Conservation (phyloP, 768 basidiomycete genomes). For the Floccularia luteovirens region DNA sequence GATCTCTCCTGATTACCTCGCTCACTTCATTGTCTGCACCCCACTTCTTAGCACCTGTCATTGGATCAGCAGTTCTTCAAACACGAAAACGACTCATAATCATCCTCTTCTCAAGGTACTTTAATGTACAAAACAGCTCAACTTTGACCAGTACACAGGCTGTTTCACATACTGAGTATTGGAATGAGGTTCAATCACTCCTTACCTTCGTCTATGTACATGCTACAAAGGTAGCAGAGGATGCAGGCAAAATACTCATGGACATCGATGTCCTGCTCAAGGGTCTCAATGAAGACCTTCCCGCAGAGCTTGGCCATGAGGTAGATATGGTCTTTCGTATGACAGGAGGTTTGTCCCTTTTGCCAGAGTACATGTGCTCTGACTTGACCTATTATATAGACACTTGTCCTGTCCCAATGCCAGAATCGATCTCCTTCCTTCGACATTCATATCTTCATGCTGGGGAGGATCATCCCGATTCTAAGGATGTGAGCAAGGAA, state of each 20-base stretch:
- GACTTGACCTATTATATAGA: constrained; percentile 17
- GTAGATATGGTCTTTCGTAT: constrained; percentile 42
- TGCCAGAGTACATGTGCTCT: too few relatives aligned
- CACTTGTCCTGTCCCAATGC: constrained; percentile 31
- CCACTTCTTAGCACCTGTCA: constrained; percentile 46
- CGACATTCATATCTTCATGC: constrained; percentile 28
- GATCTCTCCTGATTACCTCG: constrained; percentile 46
- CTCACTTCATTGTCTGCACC: constrained; percentile 43
- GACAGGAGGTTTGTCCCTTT: constrained; percentile 30
- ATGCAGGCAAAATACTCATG: constrained; percentile 62
- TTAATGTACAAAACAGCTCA: constrained; percentile 26
- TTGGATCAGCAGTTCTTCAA: constrained; percentile 39
- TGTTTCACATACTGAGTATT: constrained; percentile 40
- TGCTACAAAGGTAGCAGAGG: constrained; percentile 69
- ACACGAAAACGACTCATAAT: constrained; percentile 49
- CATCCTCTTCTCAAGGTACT: constrained; percentile 56
- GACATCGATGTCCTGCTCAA: constrained; percentile 72
- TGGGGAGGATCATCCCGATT: constrained; percentile 14
- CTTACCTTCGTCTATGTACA: constrained; percentile 83
- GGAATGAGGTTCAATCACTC: constrained; percentile 66
- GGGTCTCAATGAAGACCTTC: constrained; percentile 38
- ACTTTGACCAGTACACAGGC: constrained; percentile 13
- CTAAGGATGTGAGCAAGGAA: too few relatives aligned
- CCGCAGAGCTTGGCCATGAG: constrained; percentile 31
- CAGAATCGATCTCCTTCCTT: constrained; percentile 28